Conservation (phyloP, 1,284 basidiomycete species). For the Malassezia caprae region DNA sequence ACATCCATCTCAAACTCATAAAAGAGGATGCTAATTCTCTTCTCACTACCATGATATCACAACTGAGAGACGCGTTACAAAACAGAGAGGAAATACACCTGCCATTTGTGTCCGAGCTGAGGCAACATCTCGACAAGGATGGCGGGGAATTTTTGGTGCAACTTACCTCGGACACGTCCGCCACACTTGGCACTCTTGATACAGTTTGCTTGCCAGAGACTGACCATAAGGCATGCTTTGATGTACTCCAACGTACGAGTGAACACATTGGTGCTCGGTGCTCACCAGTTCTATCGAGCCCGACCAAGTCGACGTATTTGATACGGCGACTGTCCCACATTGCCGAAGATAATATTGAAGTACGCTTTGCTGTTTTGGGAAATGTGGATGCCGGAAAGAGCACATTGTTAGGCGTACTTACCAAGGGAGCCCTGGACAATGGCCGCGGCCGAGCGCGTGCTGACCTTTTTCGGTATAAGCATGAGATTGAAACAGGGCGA, state of each 20-base stretch:
- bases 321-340: constrained; percentile 4
- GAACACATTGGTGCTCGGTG: not conserved
- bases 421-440: constrained; percentile 74
- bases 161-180: not conserved
- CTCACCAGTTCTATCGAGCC: not conserved
- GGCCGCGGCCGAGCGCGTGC: constrained; percentile 87
- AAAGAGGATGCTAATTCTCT: not conserved
- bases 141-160: not conserved
- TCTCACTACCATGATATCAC: not conserved
- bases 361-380: constrained; percentile 86
- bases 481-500: constrained; percentile 88
- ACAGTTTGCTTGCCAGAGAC: not conserved
- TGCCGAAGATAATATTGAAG: constrained; percentile 56
- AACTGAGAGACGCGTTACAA: not conserved
- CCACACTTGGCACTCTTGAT: not conserved
- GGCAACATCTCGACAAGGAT: constrained; percentile 5
- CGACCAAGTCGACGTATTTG: constrained; percentile 21
- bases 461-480: constrained; percentile 87
- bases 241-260: not conserved
- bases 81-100: not conserved
- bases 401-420: constrained; percentile 72
- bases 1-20: not conserved
- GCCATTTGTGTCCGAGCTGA: not conserved
- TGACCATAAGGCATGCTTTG: not conserved
- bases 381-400: constrained; percentile 80